phyloP scores from a whole-genome alignment of 768 basidiomycete species.

The Gelatoporia subvermispora region DNA sequence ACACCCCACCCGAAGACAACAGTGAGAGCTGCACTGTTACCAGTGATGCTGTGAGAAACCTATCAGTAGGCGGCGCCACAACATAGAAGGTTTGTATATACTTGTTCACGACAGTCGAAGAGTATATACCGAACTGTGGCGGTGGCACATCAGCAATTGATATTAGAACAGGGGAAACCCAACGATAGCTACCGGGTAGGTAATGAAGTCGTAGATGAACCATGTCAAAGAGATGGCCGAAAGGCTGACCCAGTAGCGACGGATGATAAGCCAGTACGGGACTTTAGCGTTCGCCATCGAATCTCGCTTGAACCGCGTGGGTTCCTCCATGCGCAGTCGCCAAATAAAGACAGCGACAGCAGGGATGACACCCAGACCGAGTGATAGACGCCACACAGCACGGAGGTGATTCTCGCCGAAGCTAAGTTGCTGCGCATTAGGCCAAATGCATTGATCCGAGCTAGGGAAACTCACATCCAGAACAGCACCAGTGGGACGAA shows the following conservation, averaged over 20 bases:
- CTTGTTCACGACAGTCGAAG: constrained; percentile 69
- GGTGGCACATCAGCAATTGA: not conserved
- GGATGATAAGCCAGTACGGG: constrained; percentile 73
- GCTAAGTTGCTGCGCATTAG: constrained; percentile 32
- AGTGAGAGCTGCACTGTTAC: constrained; percentile 42
- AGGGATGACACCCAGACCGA: constrained; percentile 81
- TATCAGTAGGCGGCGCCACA: not conserved
- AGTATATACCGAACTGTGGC: constrained; percentile 73
- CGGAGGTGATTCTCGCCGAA: constrained; percentile 77
- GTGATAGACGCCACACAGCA: constrained; percentile 82
- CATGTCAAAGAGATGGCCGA: constrained; percentile 73
- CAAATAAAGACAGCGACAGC: constrained; percentile 80
- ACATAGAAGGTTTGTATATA: constrained; percentile 23
- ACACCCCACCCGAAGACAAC: constrained; percentile 81
- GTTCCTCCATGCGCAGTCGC: constrained; percentile 83
- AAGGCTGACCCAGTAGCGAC: constrained; percentile 75
- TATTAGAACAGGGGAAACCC: not conserved
- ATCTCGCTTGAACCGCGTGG: constrained; percentile 65
- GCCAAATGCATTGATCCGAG: no score
- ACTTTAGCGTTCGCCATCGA: constrained; percentile 73
- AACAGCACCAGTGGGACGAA: constrained; percentile 83
- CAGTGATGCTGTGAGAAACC: constrained; percentile 47
- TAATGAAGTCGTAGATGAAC: constrained; percentile 84
- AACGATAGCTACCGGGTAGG: constrained; percentile 34
- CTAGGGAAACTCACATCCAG: constrained; percentile 64